Evolutionary conservation across 2,329 filamentous ascomycete genomes (phyloP), one percentile per base, ranked within the genome.

Genomic region (Aspergillus sp.): DNA sequence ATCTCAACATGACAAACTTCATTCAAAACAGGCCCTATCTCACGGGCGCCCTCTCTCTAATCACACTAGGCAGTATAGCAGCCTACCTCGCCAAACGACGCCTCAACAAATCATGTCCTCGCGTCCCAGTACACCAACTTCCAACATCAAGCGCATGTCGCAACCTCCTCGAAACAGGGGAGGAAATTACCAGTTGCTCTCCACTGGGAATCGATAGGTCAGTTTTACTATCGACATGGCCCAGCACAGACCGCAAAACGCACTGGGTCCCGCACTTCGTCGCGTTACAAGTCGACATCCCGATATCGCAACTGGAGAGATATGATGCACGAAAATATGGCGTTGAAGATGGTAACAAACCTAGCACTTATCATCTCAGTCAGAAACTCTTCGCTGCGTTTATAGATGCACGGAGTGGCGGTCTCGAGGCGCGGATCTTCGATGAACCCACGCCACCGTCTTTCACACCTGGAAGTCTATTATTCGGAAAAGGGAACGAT

Each of bases 191-290:
- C 3, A 11, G 5, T 4, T 12, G 12, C 8, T n/a, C 8, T 39
- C 19, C 47, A 39, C 17, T 6, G 33, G 34, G 47, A 1, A 4
- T 15, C 5, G 12, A 39, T 13, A 40, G 27, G 7, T 40, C 47
- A n/a, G 12, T n/a, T 15, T 5, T 39, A 5, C 39, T 58, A 11
- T 42, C 56, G 9, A 8, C 17, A 11, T 50, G 51, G 50, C 34
- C 56, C 11, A 37, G 20, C 20, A 24, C n/a, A 13, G 11, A 19
- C 6, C 5, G 41, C 5, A 40, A 58, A 54, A 46, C 40, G 3
- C 44, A 49, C 44, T 58, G 56, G 50, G 37, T 58, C 19, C 19
- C 56, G 15, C 54, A 51, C 12, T 54, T 50, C 39, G 44, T 34
- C 5, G 56, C 56, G 3, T 20, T 54, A 5, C 51, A 58, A 19